phyloP scores from a whole-genome alignment of 257 asterid species.

The Penstemon newberryi region DNA sequence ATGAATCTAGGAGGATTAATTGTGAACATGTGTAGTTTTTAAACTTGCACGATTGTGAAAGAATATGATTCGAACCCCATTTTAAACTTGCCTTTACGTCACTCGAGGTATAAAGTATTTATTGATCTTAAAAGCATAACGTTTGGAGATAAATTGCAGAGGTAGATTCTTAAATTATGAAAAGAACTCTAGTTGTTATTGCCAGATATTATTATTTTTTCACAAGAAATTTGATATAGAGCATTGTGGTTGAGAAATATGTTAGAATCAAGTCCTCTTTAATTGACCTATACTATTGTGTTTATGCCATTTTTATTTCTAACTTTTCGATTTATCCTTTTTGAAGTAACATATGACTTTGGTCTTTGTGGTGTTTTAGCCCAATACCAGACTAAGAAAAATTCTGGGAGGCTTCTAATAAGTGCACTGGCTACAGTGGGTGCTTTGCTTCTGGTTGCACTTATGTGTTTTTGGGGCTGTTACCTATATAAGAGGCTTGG shows the following conservation, averaged over 20 bases:
- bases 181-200: too few relatives aligned
- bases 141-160: not conserved
- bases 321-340: constrained; percentile 7
- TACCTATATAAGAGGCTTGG: constrained; percentile 79
- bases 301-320: constrained; percentile 11
- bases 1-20: not conserved
- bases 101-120: not conserved
- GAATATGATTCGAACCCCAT: constrained; percentile 14
- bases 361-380: constrained; percentile 40
- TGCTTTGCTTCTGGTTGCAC: constrained; percentile 86
- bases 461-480: constrained; percentile 98
- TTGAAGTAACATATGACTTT: constrained; percentile 12
- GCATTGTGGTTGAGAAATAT: constrained; percentile 8
- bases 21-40: not conserved
- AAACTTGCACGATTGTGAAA: not conserved
- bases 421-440: constrained; percentile 95
- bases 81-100: not conserved
- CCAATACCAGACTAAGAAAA: constrained; percentile 64
- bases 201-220: too few relatives aligned
- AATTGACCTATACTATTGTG: constrained; percentile 8
- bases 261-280: not conserved
- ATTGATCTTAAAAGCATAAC: constrained; percentile 7
- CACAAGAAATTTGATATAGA: constrained; percentile 4
- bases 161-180: not conserved
- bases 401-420: constrained; percentile 78